Percentiles rank a stretch among this genome's conserved stretches.
Evolutionary conservation across 352 stramenopile species (phyloP).

Genomic region (Globisporangium megalacanthum): DNA sequence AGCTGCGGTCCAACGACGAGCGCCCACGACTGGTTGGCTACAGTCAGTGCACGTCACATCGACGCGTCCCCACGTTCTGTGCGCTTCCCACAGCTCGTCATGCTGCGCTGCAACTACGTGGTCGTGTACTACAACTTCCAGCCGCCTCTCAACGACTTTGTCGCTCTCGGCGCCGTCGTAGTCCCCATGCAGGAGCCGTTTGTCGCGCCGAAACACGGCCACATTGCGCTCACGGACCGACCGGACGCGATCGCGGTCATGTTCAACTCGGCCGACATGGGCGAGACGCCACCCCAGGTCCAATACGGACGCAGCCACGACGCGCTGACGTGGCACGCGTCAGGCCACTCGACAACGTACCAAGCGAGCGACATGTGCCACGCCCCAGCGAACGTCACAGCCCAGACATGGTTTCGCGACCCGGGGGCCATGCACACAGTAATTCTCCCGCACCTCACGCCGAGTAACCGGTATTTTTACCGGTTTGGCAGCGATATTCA

Average conservation of each 20-base stretch:
- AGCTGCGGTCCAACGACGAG: constrained; percentile 55
- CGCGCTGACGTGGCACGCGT: neutral
- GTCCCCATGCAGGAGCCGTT: constrained; percentile 46
- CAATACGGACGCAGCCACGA: constrained; percentile 24
- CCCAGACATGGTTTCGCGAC: constrained; percentile 15
- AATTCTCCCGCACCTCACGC: constrained; percentile 13
- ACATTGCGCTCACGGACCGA: constrained; percentile 50
- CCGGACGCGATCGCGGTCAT: constrained; percentile 48
- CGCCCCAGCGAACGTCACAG: constrained; percentile 14
- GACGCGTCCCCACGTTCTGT: neutral
- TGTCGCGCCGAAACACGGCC: constrained; percentile 54
- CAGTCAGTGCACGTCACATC: neutral
- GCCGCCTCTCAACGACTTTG: constrained; percentile 12
- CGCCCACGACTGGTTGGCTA: constrained; percentile 53
- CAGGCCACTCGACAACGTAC: constrained; percentile 5
- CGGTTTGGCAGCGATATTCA: constrained; percentile 2
- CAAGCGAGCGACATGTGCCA: constrained; percentile 24
- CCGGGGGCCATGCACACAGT: constrained; percentile 19
- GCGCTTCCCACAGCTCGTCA: constrained; percentile 16
- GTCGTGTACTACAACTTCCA: constrained; percentile 51
- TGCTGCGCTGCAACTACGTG: constrained; percentile 65
- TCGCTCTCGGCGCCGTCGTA: constrained; percentile 21
- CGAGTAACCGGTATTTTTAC: constrained; percentile 15
- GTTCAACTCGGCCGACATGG: constrained; percentile 51
- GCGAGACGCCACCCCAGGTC: constrained; percentile 27